Percentiles rank a stretch among this genome's conserved stretches.
Evolutionary conservation across 2,329 filamentous ascomycete species (phyloP).

Genomic region (Colletotrichum karsti): DNA sequence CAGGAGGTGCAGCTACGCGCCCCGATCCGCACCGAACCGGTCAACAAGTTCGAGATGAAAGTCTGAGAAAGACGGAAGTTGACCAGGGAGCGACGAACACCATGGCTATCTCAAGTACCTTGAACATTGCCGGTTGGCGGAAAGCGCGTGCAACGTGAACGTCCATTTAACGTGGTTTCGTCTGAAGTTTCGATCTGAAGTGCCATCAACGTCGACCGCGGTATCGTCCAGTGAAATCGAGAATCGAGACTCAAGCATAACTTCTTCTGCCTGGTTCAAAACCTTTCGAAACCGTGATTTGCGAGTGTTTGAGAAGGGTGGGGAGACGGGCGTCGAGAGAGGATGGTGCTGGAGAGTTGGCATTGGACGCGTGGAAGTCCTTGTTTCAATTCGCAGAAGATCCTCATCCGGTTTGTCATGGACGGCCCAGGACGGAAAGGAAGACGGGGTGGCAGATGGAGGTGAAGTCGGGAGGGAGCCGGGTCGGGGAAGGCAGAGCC

Average conservation of each 20-base stretch:
- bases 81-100: conserved; percentile 10
- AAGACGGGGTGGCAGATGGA: not conserved
- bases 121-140: not conserved
- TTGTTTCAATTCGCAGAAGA: conserved; percentile 24
- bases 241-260: conserved; percentile 3
- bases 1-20: not conserved
- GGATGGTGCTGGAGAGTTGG: not conserved
- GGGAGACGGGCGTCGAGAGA: not conserved
- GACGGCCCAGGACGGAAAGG: not conserved
- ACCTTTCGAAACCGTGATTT: conserved; percentile 20
- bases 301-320: conserved; percentile 27
- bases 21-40: not conserved
- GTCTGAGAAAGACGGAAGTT: not conserved
- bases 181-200: conserved; percentile 19
- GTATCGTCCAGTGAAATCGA: not conserved
- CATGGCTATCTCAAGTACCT: conserved; percentile 3
- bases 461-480: conserved; percentile 18
- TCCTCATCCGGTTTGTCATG: conserved; percentile 9
- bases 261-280: conserved; percentile 14
- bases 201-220: not conserved
- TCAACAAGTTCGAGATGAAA: not conserved
- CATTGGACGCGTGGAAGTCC: conserved; percentile 20
- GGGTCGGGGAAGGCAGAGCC: not conserved
- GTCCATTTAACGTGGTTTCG: conserved; percentile 16
- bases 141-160: not conserved